Base-by-base conservation (phyloP, 495 filamentous ascomycete genomes). In the Lepidopterella palustris region DNA sequence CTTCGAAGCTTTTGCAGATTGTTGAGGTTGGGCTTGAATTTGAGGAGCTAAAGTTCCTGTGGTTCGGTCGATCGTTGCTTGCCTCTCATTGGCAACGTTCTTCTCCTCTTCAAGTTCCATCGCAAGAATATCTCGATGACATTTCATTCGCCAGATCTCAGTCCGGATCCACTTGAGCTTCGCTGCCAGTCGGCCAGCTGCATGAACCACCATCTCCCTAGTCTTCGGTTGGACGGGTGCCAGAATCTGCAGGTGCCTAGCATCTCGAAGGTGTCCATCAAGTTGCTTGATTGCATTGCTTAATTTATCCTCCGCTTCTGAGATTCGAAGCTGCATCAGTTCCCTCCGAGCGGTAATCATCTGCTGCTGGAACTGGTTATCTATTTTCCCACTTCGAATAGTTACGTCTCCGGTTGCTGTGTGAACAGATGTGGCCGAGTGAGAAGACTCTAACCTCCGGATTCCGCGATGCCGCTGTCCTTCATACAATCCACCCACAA, bases 111-210 rank as follows among this genome's bases (percentile, higher is more conserved):
- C 87, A 39, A 97, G 75, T 68, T 97, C 93, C 72, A 90, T 75
- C 0, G 82, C 77, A 11, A 97, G 79, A 55, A 99, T 88, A 68
- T 96, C 91, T 53, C 86, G 86, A 71, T 97, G 90, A 61, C 92
- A 97, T 69, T 82, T 91, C 59, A 92, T 80, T 25, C 86, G 89
- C 90, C 90, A 97, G 11, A 96, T 92, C 61, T 96, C 91, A 70
- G 92, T 90, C 59, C 93, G 79, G 20, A 86, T 83, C 92, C 92
- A 97, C 69, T 95, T 92, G 35, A 97, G 76, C 65, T 93, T 92
- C 5, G 91, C 91, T 24, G 92, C 83, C 74, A 96, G 85, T 10
- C 87, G 82, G 3, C 85, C 91, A 13, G 93, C 95, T 29, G 89
- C 86, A 64, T 90, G 78, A 23, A 97, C 80, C 56, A 97, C 82